Percentiles rank a stretch among this genome's conserved stretches.
These are phyloP conservation scores for Nyssa sinensis DNA, from an alignment of 148 eudicot species.

Conservation along the genomic window DNA sequence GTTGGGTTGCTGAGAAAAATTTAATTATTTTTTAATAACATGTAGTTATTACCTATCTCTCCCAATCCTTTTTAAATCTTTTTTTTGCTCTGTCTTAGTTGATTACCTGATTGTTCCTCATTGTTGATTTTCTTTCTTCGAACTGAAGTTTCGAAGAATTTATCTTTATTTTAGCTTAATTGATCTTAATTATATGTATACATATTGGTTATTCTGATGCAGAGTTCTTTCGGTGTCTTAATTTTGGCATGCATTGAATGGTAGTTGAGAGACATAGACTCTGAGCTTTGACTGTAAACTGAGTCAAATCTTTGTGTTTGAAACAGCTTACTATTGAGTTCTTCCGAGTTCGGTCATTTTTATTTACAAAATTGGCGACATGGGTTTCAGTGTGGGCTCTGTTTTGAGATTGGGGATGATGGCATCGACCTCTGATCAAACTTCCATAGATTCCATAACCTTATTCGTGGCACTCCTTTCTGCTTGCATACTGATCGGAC, in stretches of 20 bases:
- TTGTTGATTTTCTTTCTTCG: no score
- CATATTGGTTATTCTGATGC: not conserved
- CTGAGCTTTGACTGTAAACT: no score
- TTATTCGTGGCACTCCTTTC: slow-evolving; percentile 40
- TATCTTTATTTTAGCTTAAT: no score
- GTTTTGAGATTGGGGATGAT: slow-evolving; percentile 16
- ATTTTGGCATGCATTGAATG: not conserved
- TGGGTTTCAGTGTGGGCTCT: slow-evolving; percentile 15
- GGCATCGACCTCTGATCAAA: slow-evolving; percentile 19
- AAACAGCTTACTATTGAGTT: no score
- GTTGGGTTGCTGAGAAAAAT: slow-evolving; percentile 9
- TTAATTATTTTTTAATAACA: no score
- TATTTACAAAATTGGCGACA: slow-evolving; percentile 17
- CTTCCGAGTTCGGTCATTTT: no score
- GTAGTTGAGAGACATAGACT: not conserved
- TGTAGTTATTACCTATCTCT: no score
- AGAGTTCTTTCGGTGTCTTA: not conserved
- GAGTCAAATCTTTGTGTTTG: not conserved
- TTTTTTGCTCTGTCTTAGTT: no score
- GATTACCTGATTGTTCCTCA: no score
- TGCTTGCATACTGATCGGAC: slow-evolving; percentile 40
- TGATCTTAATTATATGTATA: no score
- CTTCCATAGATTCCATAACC: slow-evolving; percentile 27
- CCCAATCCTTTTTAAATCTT: no score
- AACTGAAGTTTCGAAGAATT: no score